Base-by-base conservation (phyloP, 2,329 filamentous ascomycete species). In the Ascochyta fabae region DNA sequence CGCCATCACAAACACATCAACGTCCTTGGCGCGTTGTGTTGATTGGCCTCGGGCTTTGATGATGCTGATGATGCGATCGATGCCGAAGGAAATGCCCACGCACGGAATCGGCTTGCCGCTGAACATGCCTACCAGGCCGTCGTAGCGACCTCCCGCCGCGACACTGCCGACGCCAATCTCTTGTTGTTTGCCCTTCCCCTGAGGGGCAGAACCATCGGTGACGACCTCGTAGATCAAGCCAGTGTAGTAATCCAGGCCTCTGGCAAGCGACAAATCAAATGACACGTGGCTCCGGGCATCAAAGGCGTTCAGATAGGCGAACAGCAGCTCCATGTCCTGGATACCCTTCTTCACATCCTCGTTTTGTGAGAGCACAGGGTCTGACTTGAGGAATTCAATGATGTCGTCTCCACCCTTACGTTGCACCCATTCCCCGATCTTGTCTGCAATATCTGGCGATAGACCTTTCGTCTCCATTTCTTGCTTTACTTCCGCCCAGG, bases 391-490 rank as follows among this genome's bases (percentile, higher is more conserved):
- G 38, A 64, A 69, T 24, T 68, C 65, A 16, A 97, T 81, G 46
- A 96, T 82, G 56, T 95, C 90, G 56, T 84, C 83, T 46, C 87
- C 84, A 50, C 91, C 91, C 78, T 89, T 95, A 62, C 84, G 83
- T 55, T 88, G 83, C n/a, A 94, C 91, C 75, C 89, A 96, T 70
- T 88, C 86, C 67, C 92, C 92, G 67, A 97, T 96, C 70, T 86
- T 89, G 78, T 97, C 92, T 42, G 94, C 94, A 27, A 94, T 86
- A 13, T 86, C 87, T 23, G 81, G 80, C 38, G 86, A 84, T 1
- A 98, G 82, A 0, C 92, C 92, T 80, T 97, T 97, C 62, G 96
- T 90, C 64, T 94, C 90, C 93, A 97, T 97, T 75, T 97, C 93
- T 75, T 89, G 90, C 75, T 88, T 87, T 48, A 97, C 94, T 61